phyloP scores from a whole-genome alignment of 257 asterid species.

The Lithospermum erythrorhizon region DNA sequence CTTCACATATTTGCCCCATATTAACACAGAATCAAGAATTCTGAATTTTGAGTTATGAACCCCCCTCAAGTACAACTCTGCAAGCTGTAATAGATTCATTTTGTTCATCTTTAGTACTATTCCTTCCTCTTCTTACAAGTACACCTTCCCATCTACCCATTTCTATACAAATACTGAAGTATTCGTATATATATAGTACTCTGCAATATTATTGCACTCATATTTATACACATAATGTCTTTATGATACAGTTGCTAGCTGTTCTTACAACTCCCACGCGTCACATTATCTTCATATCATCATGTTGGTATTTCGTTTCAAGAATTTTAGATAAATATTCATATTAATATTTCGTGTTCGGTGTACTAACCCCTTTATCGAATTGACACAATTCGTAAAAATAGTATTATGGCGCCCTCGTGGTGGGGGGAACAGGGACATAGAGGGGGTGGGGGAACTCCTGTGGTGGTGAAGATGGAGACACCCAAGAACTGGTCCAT shows the following conservation, averaged over 20 bases:
- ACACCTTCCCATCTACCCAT: background rate
- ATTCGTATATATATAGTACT: conserved; percentile 3
- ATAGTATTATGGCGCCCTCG: conserved; percentile 46
- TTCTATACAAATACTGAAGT: background rate
- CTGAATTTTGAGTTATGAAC: too few species aligned
- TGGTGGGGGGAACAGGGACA: conserved; percentile 80
- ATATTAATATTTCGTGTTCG: too few species aligned
- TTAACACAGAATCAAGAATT: too few species aligned
- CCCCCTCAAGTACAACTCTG: background rate
- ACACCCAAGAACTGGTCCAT: conserved; percentile 93
- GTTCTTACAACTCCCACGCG: background rate
- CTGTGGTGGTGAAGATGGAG: conserved; percentile 91
- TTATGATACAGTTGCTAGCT: background rate
- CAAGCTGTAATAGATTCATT: background rate
- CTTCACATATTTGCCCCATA: too few species aligned
- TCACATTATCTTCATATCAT: background rate
- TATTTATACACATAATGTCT: background rate
- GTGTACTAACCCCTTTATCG: too few species aligned
- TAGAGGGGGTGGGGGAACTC: conserved; percentile 62
- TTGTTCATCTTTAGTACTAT: background rate
- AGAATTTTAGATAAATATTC: too few species aligned
- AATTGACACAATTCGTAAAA: too few species aligned
- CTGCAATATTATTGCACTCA: background rate
- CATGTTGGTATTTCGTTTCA: too few species aligned
- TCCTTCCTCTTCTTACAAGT: background rate